Conservation (phyloP, 2,329 filamentous ascomycete species). For the Cytospora schulzeri region DNA sequence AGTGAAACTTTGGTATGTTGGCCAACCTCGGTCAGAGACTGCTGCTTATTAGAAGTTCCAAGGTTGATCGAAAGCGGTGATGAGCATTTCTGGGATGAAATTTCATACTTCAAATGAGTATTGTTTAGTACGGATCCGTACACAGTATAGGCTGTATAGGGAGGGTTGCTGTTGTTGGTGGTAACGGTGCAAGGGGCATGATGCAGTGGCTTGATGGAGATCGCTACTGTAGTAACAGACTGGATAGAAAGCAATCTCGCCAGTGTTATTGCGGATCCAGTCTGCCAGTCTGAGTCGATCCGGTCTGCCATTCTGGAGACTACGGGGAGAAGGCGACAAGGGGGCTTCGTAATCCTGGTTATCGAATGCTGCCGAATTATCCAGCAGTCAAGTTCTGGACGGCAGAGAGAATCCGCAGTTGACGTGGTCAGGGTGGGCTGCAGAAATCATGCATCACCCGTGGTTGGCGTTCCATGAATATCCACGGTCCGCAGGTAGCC, state of each 20-base stretch:
- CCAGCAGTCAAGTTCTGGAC: not conserved
- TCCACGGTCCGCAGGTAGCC: too few relatives aligned
- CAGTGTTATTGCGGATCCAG: conserved; percentile 26
- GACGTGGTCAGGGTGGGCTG: conserved; percentile 9
- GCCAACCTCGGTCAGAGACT: not conserved
- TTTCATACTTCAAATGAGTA: not conserved
- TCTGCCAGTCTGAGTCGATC: conserved; percentile 13
- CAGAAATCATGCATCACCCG: not conserved
- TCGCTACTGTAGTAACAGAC: conserved; percentile 2
- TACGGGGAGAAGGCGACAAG: conserved; percentile 9
- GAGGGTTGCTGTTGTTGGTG: conserved; percentile 4
- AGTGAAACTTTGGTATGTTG: not conserved
- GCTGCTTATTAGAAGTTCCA: not conserved
- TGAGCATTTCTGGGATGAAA: not conserved
- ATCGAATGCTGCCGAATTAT: conserved; percentile 5
- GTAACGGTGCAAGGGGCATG: conserved; percentile 17
- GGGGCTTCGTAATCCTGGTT: conserved; percentile 21
- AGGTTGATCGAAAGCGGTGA: not conserved
- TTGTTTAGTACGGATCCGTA: not conserved
- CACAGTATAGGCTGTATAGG: conserved; percentile 11
- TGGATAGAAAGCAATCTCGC: conserved; percentile 26
- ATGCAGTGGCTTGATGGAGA: conserved; percentile 2
- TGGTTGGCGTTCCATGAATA: not conserved
- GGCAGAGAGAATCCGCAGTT: not conserved
- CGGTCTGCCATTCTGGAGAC: conserved; percentile 12